Evolutionary conservation across 2,329 filamentous ascomycete species (phyloP), one percentile per base, ranked within the genome.

Genomic region (Monosporascus sp.): DNA sequence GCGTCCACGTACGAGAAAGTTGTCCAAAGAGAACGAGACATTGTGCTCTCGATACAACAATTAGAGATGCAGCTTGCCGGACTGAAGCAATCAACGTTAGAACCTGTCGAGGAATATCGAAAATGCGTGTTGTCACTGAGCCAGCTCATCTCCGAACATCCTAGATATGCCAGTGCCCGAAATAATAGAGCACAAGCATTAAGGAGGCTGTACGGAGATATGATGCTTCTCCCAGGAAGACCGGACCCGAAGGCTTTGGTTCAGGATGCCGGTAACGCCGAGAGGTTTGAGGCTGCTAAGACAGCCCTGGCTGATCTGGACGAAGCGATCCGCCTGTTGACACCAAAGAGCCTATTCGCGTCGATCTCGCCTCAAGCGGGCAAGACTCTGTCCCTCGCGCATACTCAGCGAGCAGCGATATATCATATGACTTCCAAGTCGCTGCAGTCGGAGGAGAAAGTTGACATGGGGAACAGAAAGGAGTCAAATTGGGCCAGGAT

Each of bases 151-250:
- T 63, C 72, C 2, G 69, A 79, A 24, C 67, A 82, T 51, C 86
- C 88, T 3, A 69, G 73, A 35, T 92, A 92, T 68, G 87, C 88
- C 22, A 89, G 86, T 58, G 86, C 84, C 6, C 80, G 83, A 54
- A 88, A 91, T 66, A 92, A 93, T 69, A 79, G 88, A 49, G 88
- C 86, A 3, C 89, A 92, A 67, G 78, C 86, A 8, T 62, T 80
- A 31, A 74, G 86, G 22, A 74, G 86, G 48, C 70, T 84, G 52
- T 84, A 86, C 57, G 85, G 85, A 11, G 84, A 88, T 63, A 71
- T 74, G 2, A 74, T 85, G 64, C 69, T 86, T 22, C 67, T 84
- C 37, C 61, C 67, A 24, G 65, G 71, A 24, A 70, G 70, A 15
- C 64, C 65, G 0, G 67, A 68, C 46, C 63, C 70, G 7, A 72